Evolutionary conservation across 768 basidiomycete genomes (phyloP).

Genomic region (Fomitopsis serialis): DNA sequence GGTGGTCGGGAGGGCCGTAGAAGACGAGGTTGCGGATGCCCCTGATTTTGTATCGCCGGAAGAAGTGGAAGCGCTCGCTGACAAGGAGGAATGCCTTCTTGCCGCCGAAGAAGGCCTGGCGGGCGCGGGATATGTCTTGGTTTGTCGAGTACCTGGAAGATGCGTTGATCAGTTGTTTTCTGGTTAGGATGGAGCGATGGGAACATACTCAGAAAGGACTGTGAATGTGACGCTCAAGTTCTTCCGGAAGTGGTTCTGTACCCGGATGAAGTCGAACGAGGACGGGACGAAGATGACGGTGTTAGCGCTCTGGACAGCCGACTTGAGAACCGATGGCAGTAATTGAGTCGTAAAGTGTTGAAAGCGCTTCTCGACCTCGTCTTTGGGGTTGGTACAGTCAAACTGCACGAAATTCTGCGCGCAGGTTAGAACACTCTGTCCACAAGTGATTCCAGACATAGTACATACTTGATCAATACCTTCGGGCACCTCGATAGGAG

Average conservation of each 20-base stretch:
- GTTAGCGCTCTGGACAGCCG: constrained; percentile 88
- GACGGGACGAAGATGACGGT: constrained; percentile 89
- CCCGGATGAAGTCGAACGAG: constrained; percentile 92
- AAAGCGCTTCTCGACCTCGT: constrained; percentile 86
- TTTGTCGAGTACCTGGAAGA: constrained; percentile 78
- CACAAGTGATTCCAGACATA: not conserved
- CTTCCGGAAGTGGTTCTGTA: constrained; percentile 84
- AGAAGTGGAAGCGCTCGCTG: constrained; percentile 99
- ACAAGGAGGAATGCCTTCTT: constrained; percentile 83
- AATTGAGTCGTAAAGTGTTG: constrained; percentile 85
- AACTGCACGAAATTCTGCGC: constrained; percentile 68
- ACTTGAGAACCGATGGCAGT: constrained; percentile 79
- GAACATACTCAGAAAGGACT: constrained; percentile 82
- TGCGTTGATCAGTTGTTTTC: not conserved
- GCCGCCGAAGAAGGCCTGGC: constrained; percentile 88
- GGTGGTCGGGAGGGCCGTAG: constrained; percentile 87
- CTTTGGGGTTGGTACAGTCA: constrained; percentile 61
- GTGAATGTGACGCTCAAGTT: constrained; percentile 64
- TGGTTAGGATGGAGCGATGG: not conserved
- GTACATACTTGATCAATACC: constrained; percentile 73
- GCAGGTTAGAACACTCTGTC: not conserved
- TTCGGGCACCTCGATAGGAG: constrained; percentile 72
- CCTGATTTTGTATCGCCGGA: constrained; percentile 90
- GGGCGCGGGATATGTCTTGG: constrained; percentile 89
- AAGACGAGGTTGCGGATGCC: constrained; percentile 92